Evolutionary conservation across 1,284 basidiomycete genomes (phyloP).

Genomic region (Cutaneotrichosporon sp.): DNA sequence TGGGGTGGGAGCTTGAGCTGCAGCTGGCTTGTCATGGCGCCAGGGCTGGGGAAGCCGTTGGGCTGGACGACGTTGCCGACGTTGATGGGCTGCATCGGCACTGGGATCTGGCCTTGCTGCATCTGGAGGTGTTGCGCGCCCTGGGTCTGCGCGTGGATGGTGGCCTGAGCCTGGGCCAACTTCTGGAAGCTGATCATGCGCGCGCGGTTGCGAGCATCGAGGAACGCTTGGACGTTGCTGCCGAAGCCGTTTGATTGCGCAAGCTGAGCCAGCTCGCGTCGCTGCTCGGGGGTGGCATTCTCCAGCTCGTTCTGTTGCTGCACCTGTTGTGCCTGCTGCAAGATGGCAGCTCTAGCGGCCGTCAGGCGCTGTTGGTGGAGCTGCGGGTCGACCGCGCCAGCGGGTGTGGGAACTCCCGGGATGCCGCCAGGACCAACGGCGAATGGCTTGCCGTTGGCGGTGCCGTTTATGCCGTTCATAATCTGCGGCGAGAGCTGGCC

Average conservation of each 20-base stretch:
- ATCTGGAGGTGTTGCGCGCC: conserved; percentile 3
- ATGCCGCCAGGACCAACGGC: conserved; percentile 22
- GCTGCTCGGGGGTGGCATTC: conserved; percentile 28
- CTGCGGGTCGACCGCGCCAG: conserved; percentile 25
- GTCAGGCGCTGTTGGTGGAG: conserved; percentile 25
- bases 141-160: conserved; percentile 17
- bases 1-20: conserved; percentile 48
- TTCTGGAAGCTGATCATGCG: conserved; percentile 31
- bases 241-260: conserved; percentile 34
- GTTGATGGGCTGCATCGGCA: conserved; percentile 6
- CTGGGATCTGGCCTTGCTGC: conserved; percentile 4
- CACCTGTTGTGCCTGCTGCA: conserved; percentile 14
- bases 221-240: conserved; percentile 35
- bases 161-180: conserved; percentile 26
- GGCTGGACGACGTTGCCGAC: conserved; percentile 9
- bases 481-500: conserved; percentile 29
- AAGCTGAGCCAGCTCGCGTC: conserved; percentile 23
- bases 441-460: conserved; percentile 33
- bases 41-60: conserved; percentile 16
- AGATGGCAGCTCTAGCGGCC: conserved; percentile 20
- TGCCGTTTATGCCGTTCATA: conserved; percentile 31
- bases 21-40: conserved; percentile 33
- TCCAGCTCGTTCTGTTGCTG: conserved; percentile 24
- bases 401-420: conserved; percentile 19
- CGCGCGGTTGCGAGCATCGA: conserved; percentile 33